Evolutionary conservation across 108 stramenopile species (phyloP).

Genomic region (Pseudonitzschia pungens): DNA sequence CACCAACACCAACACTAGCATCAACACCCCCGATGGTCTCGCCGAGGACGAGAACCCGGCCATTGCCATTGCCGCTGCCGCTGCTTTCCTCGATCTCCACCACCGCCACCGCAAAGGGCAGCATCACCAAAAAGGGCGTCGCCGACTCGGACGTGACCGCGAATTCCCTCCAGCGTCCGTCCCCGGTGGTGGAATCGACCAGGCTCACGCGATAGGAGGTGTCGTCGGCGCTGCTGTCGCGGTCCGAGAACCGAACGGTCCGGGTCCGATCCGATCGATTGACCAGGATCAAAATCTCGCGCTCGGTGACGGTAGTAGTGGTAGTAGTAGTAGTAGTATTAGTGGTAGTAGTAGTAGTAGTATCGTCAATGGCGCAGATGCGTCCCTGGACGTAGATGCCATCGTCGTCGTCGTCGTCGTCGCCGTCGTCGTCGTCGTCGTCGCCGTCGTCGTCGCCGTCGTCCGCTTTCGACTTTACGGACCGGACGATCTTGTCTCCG

Average conservation of each 20-base stretch:
- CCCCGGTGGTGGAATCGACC: neutral
- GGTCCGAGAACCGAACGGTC: neutral
- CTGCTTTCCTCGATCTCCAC: neutral
- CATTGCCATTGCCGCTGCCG: neutral
- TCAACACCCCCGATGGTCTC: no score
- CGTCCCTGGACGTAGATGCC: neutral
- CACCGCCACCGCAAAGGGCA: slow-evolving; percentile 12
- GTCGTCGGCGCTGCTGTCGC: neutral
- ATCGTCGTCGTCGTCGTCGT: neutral
- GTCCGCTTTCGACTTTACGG: no score
- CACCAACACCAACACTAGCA: no score
- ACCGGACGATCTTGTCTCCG: slow-evolving; percentile 3
- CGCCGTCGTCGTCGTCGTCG: neutral
- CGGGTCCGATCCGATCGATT: neutral
- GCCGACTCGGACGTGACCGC: neutral
- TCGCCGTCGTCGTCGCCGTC: no score
- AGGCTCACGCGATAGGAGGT: neutral
- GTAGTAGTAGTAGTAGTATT: no score
- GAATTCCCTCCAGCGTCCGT: slow-evolving; percentile 9
- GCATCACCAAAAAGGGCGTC: neutral
- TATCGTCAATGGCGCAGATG: no score
- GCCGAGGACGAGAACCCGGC: no score
- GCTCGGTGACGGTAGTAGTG: no score
- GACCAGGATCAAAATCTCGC: slow-evolving; percentile 5
- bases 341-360: no score